Percentiles rank a stretch among this genome's conserved stretches.
Conservation (phyloP, 208 protist species). For the Leishmania lainsoni region DNA sequence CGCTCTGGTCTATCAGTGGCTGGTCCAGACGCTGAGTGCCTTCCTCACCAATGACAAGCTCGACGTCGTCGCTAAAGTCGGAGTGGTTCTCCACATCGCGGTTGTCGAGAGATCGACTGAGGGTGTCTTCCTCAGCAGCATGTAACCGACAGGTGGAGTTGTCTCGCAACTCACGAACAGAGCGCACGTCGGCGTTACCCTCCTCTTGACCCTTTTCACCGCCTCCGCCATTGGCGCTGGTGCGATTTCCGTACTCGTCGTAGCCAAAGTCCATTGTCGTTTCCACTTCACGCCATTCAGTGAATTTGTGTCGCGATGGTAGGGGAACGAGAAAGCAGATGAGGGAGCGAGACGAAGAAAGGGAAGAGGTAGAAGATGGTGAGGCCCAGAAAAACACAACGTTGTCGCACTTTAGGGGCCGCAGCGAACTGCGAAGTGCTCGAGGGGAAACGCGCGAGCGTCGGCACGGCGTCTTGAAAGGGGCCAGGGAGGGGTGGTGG, state of each 20-base stretch:
- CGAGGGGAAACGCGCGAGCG: not conserved
- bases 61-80: slow-evolving; percentile 82
- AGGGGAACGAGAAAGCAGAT: not conserved
- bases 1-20: slow-evolving; percentile 58
- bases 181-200: slow-evolving; percentile 32
- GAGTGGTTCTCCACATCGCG: slow-evolving; percentile 19
- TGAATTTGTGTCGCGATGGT: not conserved
- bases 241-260: slow-evolving; percentile 68
- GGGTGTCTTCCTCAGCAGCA: slow-evolving; percentile 14
- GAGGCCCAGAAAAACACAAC: not conserved
- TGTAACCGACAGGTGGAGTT: slow-evolving; percentile 26
- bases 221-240: not conserved
- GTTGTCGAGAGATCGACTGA: not conserved
- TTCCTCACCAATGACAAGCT: slow-evolving; percentile 82
- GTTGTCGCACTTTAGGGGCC: not conserved
- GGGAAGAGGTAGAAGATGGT: not conserved
- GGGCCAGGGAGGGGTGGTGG: not conserved
- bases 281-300: not conserved
- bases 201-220: slow-evolving; percentile 26
- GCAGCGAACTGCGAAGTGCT: not conserved
- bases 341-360: not conserved
- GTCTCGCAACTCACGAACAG: slow-evolving; percentile 26
- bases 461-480: not conserved
- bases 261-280: slow-evolving; percentile 73
- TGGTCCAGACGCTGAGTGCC: slow-evolving; percentile 62